Base-by-base conservation (phyloP, 2,329 filamentous ascomycete genomes). In the Sclerotinia spermophila region DNA sequence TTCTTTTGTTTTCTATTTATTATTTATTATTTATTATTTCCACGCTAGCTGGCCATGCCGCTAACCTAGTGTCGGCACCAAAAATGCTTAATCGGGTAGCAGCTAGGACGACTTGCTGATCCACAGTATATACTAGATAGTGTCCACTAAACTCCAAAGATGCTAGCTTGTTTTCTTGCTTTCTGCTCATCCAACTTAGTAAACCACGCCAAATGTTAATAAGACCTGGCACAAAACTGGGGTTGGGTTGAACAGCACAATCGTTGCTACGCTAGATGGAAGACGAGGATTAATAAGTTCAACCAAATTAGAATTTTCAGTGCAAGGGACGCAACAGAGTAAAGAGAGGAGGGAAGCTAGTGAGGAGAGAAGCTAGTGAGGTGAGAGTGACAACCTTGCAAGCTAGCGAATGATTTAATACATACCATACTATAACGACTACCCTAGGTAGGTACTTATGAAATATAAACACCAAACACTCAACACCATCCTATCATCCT, bases 201-300 rank as follows among this genome's bases (percentile, higher is more conserved):
- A 10, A 15, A 4, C 30, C 27, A 55, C 44, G 67, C 56, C 67
- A 68, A 68, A 42, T 24, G 42, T 42, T 35, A 33, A 35, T n/a
- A n/a, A n/a, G n/a, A 21, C 58, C 67, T 35, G n/a, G 67, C 45
- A 62, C 58, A 62, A n/a, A 55, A 69, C 56, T 40, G 33, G 67
- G 58, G 45, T 30, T n/a, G n/a, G 42, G 67, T 69, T 69, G 67
- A 27, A 69, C 58, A 62, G 44, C 67, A 62, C 55, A 42, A 68
- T 67, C 45, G 53, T 68, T 68, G 58, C 40, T 27, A 42, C 35
- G 27, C 33, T n/a, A 38, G 27, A 59, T 33, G 27, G 59, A 68
- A 30, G 40, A n/a, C 58, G 58, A 61, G 38, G 65, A 21, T 56
- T 67, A 51, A 21, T 56, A 58, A 51, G 51, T 58, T 38, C 27